These are phyloP conservation scores for Penstemon eatonii DNA, from an alignment of 257 asterid species.

Conservation along the genomic window DNA sequence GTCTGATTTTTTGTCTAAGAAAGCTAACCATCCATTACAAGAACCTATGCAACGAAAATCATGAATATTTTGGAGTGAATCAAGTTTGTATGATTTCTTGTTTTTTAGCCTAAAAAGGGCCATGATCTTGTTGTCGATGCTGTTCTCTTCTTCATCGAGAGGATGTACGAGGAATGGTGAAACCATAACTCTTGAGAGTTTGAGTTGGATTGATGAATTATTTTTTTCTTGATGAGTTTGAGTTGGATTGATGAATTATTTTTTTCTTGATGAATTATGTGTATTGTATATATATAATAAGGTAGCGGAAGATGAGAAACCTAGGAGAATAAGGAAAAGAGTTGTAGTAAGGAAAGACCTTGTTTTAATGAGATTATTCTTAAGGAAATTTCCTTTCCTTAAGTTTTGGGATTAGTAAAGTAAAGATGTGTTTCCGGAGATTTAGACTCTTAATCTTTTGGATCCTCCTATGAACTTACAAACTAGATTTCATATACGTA, in stretches of 20 bases:
- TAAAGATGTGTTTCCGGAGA: too few species aligned
- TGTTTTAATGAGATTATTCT: too few species aligned
- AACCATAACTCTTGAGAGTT: neutral
- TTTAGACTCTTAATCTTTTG: too few species aligned
- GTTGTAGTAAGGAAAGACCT: too few species aligned
- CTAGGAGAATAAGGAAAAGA: too few species aligned
- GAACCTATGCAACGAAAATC: conserved; percentile 20
- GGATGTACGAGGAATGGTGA: conserved; percentile 21
- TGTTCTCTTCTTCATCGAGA: neutral
- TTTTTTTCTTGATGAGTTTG: neutral
- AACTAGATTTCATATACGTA: too few species aligned
- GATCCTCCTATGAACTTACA: too few species aligned
- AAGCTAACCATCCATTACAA: conserved; percentile 23
- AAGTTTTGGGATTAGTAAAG: too few species aligned
- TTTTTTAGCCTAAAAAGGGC: conserved; percentile 9
- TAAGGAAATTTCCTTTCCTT: too few species aligned
- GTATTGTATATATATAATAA: neutral
- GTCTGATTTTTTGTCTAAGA: neutral
- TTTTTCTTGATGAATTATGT: neutral
- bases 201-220: neutral
- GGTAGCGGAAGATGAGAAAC: neutral
- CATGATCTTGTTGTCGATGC: too few species aligned
- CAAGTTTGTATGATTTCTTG: neutral
- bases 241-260: neutral
- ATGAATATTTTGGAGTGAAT: neutral